These are phyloP conservation scores for Daldinia caldariorum DNA, from an alignment of 495 filamentous ascomycete genomes.

Conservation along the genomic window DNA sequence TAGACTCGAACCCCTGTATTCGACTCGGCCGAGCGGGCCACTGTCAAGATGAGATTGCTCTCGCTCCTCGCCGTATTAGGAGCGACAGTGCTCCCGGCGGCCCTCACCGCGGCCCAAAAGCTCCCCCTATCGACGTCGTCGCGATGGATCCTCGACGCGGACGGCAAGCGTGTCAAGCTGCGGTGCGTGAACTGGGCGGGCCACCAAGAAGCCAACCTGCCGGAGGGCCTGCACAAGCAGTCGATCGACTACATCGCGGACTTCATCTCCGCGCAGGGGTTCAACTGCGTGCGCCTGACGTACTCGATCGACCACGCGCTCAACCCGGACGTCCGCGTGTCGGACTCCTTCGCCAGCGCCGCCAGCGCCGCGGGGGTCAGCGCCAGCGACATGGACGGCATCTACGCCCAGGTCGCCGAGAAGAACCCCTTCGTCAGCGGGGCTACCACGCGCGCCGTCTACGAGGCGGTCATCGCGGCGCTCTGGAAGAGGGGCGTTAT, in stretches of 20 bases:
- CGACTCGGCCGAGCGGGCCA: neutral
- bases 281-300: conserved; percentile 66
- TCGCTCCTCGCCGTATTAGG: conserved; percentile 33
- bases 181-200: conserved; percentile 64
- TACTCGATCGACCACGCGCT: conserved; percentile 64
- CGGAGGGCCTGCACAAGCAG: conserved; percentile 61
- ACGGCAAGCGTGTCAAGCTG: conserved; percentile 58
- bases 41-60: conserved; percentile 42
- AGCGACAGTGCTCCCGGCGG: conserved; percentile 43
- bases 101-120: conserved; percentile 36
- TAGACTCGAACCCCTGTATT: neutral
- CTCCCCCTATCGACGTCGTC: conserved; percentile 57
- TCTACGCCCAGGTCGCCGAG: conserved; percentile 50
- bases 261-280: conserved; percentile 56
- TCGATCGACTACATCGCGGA: conserved; percentile 53
- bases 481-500: conserved; percentile 54
- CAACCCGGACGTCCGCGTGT: conserved; percentile 48
- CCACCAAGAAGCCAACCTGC: conserved; percentile 60
- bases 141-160: conserved; percentile 62
- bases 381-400: conserved; percentile 42
- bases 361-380: conserved; percentile 50
- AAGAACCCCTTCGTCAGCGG: conserved; percentile 54
- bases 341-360: conserved; percentile 53
- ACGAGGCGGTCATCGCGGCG: conserved; percentile 52
- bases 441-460: conserved; percentile 53